Conservation (phyloP, 2,329 filamentous ascomycete genomes). For the Cytospora leucostoma region DNA sequence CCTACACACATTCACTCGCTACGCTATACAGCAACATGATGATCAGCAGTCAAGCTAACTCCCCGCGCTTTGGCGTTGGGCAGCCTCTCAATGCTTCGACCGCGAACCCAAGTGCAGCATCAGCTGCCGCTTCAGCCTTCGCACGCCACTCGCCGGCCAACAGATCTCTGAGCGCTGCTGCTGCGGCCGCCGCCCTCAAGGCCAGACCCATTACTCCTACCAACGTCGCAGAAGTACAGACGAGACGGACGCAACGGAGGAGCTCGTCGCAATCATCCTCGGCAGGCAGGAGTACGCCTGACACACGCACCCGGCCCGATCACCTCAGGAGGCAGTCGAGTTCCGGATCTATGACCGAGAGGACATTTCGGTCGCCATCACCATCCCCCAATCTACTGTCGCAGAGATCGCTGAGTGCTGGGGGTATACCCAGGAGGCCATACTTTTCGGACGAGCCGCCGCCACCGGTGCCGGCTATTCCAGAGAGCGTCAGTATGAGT, state of each 20-base stretch:
- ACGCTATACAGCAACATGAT: conserved; percentile 4
- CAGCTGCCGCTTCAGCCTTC: conserved; percentile 81
- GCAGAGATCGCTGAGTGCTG: conserved; percentile 36
- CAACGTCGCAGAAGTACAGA: conserved; percentile 79
- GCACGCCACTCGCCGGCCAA: conserved; percentile 65
- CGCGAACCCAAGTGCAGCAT: conserved; percentile 71
- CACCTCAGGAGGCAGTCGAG: conserved; percentile 66
- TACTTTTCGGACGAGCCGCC: conserved; percentile 55
- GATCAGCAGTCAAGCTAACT: conserved; percentile 17
- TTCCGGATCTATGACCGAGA: conserved; percentile 80
- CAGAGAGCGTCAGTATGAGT: conserved; percentile 49
- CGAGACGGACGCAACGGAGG: conserved; percentile 78
- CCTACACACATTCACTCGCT: not conserved
- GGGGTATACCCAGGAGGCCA: conserved; percentile 25
- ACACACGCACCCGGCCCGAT: conserved; percentile 32
- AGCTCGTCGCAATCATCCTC: conserved; percentile 71
- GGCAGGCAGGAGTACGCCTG: conserved; percentile 34
- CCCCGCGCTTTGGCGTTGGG: conserved; percentile 24
- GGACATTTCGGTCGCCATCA: conserved; percentile 81
- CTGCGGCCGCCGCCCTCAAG: conserved; percentile 81
- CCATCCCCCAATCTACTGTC: conserved; percentile 45
- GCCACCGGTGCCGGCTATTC: conserved; percentile 77
- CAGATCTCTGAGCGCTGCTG: conserved; percentile 75
- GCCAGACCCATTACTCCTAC: conserved; percentile 77
- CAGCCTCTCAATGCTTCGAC: conserved; percentile 66